A percentile compares a stretch with the other conserved stretches of the same genome.
Conservation (phyloP, 495 filamentous ascomycete genomes). For the Massariosphaeria phaeospora region DNA sequence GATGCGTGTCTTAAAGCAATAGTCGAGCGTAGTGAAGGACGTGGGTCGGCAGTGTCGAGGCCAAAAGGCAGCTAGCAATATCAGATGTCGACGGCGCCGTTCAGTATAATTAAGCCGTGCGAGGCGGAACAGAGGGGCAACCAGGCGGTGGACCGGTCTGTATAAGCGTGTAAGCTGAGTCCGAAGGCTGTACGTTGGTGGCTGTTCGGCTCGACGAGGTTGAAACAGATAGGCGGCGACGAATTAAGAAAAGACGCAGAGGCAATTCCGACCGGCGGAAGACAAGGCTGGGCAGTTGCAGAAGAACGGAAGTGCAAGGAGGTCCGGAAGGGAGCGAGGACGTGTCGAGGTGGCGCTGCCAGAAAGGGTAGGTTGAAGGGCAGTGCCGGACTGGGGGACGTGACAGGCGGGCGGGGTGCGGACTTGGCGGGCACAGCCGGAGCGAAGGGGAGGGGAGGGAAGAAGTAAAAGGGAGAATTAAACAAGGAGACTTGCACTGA, state of each 20-base stretch:
- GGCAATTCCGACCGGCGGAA: constrained; percentile 30
- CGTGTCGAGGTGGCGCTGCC: constrained; percentile 25
- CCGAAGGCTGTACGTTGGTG: constrained; percentile 24
- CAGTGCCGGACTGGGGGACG: constrained; percentile 22
- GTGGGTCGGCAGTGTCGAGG: neutral
- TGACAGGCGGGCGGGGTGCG: constrained; percentile 5
- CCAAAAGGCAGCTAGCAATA: constrained; percentile 3
- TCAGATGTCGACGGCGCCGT: constrained; percentile 3
- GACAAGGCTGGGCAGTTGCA: constrained; percentile 6
- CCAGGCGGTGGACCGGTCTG: constrained; percentile 11
- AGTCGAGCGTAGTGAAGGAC: constrained; percentile 3
- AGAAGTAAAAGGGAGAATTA: constrained; percentile 2
- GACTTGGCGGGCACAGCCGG: constrained; percentile 13
- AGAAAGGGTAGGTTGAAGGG: constrained; percentile 21
- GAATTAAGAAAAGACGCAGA: constrained; percentile 12
- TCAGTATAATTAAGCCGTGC: constrained; percentile 27
- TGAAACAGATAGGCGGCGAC: constrained; percentile 10
- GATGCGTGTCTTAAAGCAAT: constrained; percentile 22
- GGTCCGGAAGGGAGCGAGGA: neutral
- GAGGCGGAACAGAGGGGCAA: constrained; percentile 28
- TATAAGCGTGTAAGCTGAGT: constrained; percentile 26
- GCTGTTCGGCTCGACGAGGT: constrained; percentile 13
- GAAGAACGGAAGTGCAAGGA: constrained; percentile 6
- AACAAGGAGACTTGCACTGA: constrained; percentile 27
- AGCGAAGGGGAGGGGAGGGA: constrained; percentile 3